Base-by-base conservation (phyloP, 2,329 filamentous ascomycete genomes). In the Cercospora sp. region DNA sequence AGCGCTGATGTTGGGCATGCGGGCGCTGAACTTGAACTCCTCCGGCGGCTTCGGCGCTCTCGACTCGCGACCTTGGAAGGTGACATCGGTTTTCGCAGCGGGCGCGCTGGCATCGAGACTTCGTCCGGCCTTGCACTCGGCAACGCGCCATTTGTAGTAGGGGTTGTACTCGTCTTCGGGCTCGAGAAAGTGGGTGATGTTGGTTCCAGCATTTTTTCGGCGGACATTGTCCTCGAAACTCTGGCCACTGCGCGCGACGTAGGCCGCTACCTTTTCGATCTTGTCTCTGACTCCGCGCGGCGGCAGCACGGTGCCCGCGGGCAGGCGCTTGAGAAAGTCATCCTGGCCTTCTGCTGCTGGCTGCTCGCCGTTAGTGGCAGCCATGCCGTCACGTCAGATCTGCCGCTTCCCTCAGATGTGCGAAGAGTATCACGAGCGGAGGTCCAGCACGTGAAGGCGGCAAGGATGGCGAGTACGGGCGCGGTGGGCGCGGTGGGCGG, bases 1-100 rank as follows among this genome's bases (percentile, higher is more conserved):
- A 72, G 96, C 93, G 81, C 91, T 97, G 82, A 99, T 97, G 74
- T 94, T 94, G 67, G 95, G 95, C 92, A 98, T 97, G 78, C 94
- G 91, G 74, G 95, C 94, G 66, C 93, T 97, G 82, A 97, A 99
- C 74, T 91, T 88, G 77, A 96, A 98, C 75, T 94, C 91, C 66
- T 91, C 87, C 16, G 95, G 95, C 76, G 94, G 89, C 53, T 90
- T 89, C 7, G 94, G 94, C 24, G 94, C 94, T 79, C 91, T 88
- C 53, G 92, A 74, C 91, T 93, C 79, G 88, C 86, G 61, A 80
- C 83, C 73, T 83, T 83, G 61, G 83, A 82, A 16, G 79, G 82
- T 51, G 58, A 77, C 76, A 13, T 74, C 74, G 57, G 74, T 75
- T 61, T 70, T 71, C 18, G 65, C 66, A 10, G 68, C 65, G 34